Conservation (phyloP, 31 red algal genomes). For the Asparagopsis taxiformis region DNA sequence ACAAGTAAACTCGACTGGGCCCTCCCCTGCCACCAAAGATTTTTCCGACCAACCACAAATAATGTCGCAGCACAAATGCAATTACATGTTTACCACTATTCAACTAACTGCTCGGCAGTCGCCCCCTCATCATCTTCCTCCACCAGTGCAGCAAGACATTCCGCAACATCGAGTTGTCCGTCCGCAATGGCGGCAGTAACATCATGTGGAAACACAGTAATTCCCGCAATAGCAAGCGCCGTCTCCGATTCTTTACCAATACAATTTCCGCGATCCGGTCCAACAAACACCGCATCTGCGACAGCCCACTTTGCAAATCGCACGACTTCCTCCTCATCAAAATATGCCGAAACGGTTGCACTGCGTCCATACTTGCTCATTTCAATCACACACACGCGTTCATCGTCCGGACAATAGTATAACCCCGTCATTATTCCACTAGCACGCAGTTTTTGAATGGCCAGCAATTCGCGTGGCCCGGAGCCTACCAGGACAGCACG, state of each 20-base stretch:
- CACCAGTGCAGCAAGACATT: slow-evolving; percentile 42
- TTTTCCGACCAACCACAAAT: too few relatives aligned
- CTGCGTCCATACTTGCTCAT: slow-evolving; percentile 36
- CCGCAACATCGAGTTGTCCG: slow-evolving; percentile 35
- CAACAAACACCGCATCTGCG: slow-evolving; percentile 70
- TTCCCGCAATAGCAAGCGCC: slow-evolving; percentile 31
- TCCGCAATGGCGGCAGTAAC: slow-evolving; percentile 54
- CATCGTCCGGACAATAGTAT: slow-evolving; percentile 58
- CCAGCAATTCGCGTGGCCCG: slow-evolving; percentile 15
- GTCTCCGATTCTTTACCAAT: slow-evolving; percentile 37
- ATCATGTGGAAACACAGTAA: slow-evolving; percentile 72
- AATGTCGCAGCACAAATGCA: too few relatives aligned
- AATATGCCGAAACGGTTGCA: slow-evolving; percentile 20
- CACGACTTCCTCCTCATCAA: slow-evolving; percentile 30
- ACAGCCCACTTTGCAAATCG: slow-evolving; percentile 62
- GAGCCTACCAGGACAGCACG: slow-evolving; percentile 59
- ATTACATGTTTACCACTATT: too few relatives aligned
- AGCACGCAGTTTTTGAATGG: slow-evolving; percentile 6
- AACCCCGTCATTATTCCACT: slow-evolving; percentile 43
- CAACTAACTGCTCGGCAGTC: slow-evolving; percentile 26
- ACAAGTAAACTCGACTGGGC: too few relatives aligned
- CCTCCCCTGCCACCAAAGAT: too few relatives aligned
- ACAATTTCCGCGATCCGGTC: slow-evolving; percentile 25
- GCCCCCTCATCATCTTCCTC: slow-evolving; percentile 9
- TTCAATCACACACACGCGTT: slow-evolving; percentile 34